Percentiles rank a stretch among this genome's conserved stretches.
Conservation (phyloP, 176 grass and related monocot species). For the Poa annua region DNA sequence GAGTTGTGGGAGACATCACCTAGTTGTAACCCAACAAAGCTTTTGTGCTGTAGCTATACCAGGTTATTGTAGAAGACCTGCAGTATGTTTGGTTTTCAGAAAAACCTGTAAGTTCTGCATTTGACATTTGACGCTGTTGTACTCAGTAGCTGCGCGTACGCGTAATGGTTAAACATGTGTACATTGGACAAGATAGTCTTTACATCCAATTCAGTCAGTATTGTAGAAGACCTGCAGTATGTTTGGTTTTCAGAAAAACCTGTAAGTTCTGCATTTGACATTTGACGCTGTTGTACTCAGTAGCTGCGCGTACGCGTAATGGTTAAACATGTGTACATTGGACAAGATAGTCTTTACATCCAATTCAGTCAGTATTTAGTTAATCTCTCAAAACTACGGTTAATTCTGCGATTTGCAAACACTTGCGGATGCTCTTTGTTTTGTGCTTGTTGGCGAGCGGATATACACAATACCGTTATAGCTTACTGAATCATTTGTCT, state of each 20-base stretch:
- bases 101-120: neutral
- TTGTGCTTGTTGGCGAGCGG: neutral
- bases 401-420: neutral
- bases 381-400: neutral
- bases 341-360: neutral
- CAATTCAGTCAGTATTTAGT: neutral
- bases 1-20: slow-evolving; percentile 33
- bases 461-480: neutral
- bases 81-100: neutral
- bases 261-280: neutral
- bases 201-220: slow-evolving; percentile 3
- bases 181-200: neutral
- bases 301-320: neutral
- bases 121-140: slow-evolving; percentile 3
- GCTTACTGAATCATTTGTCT: neutral
- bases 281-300: slow-evolving; percentile 3
- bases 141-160: neutral
- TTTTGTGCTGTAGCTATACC: neutral
- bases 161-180: neutral
- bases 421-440: neutral
- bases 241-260: neutral
- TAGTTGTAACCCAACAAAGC: slow-evolving; percentile 44
- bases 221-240: neutral
- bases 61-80: neutral
- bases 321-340: neutral